These are phyloP conservation scores for Tanacetum coccineum DNA, from an alignment of 129 eudicot genomes.

Conservation along the genomic window DNA sequence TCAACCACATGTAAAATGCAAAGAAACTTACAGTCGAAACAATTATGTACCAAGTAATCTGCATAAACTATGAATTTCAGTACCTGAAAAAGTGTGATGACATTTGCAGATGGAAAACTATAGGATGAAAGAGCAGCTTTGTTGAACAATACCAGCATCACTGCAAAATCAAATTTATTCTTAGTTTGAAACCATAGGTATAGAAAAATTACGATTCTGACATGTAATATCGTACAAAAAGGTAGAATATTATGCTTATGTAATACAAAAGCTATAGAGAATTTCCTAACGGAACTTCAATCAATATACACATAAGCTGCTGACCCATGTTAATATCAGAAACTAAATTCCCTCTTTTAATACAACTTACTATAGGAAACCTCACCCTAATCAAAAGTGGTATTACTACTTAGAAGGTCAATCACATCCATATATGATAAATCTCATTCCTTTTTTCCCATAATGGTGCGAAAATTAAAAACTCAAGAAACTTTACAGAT, in stretches of 20 bases:
- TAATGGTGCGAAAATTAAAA: too few relatives aligned
- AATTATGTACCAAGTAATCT: not conserved
- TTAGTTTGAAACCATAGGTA: too few relatives aligned
- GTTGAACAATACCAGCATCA: conserved; percentile 70
- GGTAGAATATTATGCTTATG: conserved; percentile 2
- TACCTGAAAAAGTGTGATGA: conserved; percentile 77
- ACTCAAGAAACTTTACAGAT: too few relatives aligned
- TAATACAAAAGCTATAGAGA: not conserved
- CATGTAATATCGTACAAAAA: not conserved
- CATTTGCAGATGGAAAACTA: conserved; percentile 74
- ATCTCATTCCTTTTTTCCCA: not conserved
- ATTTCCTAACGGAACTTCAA: not conserved
- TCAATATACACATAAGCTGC: not conserved
- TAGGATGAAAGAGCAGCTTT: conserved; percentile 87
- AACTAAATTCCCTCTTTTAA: conserved; percentile 5
- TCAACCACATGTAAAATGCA: not conserved
- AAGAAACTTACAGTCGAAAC: conserved; percentile 1
- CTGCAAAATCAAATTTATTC: conserved; percentile 38
- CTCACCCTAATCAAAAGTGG: conserved; percentile 9
- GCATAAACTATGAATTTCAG: not conserved
- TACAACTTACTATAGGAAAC: conserved; percentile 2
- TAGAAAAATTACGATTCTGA: not conserved
- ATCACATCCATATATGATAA: not conserved
- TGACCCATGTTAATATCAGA: not conserved
- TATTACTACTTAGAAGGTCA: not conserved